A percentile compares a stretch with the other conserved stretches of the same genome.
Evolutionary conservation across 768 basidiomycete species (phyloP).

Genomic region (Holtermanniella nyarrowii): DNA sequence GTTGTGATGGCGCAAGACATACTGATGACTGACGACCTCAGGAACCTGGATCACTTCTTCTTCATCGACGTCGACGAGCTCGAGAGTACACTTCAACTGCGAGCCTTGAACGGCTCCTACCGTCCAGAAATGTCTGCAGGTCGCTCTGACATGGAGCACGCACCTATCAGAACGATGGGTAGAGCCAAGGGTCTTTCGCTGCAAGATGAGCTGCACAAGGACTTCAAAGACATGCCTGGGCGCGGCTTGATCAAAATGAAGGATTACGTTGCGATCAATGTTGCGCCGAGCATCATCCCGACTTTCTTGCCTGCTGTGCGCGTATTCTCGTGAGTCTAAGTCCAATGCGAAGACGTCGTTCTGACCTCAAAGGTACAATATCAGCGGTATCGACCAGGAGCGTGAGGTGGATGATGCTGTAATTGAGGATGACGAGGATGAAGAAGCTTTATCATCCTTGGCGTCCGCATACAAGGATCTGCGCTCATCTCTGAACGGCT

Average conservation of each 20-base stretch:
- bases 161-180: slow-evolving; percentile 9
- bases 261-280: slow-evolving; percentile 66
- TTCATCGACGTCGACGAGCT: slow-evolving; percentile 41
- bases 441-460: not conserved
- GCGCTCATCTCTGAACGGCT: not conserved
- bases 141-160: not conserved
- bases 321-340: slow-evolving; percentile 52
- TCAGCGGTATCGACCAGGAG: slow-evolving; percentile 43
- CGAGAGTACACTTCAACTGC: slow-evolving; percentile 14
- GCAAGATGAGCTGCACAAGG: slow-evolving; percentile 49
- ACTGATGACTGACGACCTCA: no score
- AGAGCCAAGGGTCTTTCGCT: slow-evolving; percentile 44
- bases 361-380: slow-evolving; percentile 49
- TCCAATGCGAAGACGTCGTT: not conserved
- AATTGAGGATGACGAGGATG: slow-evolving; percentile 13
- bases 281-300: slow-evolving; percentile 73
- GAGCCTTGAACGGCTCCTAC: not conserved
- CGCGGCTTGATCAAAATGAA: slow-evolving; percentile 49
- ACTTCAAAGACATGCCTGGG: slow-evolving; percentile 56
- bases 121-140: no score
- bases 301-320: slow-evolving; percentile 74
- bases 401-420: slow-evolving; percentile 28
- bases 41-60: slow-evolving; percentile 60
- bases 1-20: no score
- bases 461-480: not conserved